A percentile compares a stretch with the other conserved stretches of the same genome.
phyloP scores from a whole-genome alignment of 75 land plant genomes.

The Cunninghamia lanceolata region DNA sequence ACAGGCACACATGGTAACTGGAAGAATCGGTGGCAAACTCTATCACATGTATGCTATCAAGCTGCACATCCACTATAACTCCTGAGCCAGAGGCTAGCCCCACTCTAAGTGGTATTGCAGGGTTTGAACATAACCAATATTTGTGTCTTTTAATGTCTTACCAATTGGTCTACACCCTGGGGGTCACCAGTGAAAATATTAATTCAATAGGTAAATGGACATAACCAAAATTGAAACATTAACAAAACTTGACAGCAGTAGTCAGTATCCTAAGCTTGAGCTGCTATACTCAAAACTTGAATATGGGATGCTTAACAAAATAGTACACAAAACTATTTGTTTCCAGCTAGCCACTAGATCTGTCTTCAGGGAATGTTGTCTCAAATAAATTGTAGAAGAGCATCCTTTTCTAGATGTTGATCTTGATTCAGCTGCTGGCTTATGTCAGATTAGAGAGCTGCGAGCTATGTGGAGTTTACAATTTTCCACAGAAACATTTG shows the following conservation, averaged over 20 bases:
- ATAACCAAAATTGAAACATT: not conserved
- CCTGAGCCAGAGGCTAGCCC: too few relatives aligned
- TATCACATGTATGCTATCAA: too few relatives aligned
- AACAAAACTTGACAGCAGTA: not conserved
- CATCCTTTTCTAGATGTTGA: not conserved
- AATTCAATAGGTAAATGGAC: not conserved
- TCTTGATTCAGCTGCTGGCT: not conserved
- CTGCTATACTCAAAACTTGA: not conserved
- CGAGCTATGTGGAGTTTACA: not conserved
- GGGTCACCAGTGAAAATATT: not conserved
- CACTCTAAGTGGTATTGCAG: too few relatives aligned
- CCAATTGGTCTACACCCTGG: too few relatives aligned
- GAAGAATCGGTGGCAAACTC: too few relatives aligned
- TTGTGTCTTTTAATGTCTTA: too few relatives aligned
- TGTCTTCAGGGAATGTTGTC: not conserved
- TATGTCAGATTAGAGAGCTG: not conserved
- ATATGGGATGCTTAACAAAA: not conserved
- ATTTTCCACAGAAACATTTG: not conserved
- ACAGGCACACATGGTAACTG: too few relatives aligned
- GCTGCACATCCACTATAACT: too few relatives aligned
- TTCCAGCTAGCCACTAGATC: not conserved
- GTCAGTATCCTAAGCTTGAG: not conserved
- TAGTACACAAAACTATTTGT: not conserved
- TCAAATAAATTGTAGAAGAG: not conserved
- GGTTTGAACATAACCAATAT: too few relatives aligned